Evolutionary conservation across 1,284 basidiomycete species (phyloP).

Genomic region (Pterulicium gracile): DNA sequence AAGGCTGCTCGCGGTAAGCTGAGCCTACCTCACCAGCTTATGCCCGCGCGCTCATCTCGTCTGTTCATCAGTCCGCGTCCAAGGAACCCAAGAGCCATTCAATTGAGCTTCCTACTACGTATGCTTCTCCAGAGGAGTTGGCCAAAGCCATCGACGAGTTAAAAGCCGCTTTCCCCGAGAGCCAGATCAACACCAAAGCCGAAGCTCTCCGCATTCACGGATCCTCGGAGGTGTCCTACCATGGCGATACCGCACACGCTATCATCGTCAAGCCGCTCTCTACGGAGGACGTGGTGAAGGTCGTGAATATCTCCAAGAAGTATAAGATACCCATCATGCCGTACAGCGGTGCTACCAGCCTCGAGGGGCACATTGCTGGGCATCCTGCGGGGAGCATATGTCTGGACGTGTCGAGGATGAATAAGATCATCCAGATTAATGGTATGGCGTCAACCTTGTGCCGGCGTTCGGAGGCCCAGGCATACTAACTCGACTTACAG

Average conservation of each 20-base stretch:
- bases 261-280: constrained; percentile 14
- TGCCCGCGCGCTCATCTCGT: not conserved
- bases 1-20: not conserved
- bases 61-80: not conserved
- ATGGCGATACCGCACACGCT: not conserved
- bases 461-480: not conserved
- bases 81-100: not conserved
- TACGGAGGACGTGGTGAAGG: constrained; percentile 49
- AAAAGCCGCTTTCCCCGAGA: constrained; percentile 31
- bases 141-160: constrained; percentile 42
- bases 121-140: not conserved
- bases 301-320: constrained; percentile 46
- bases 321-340: constrained; percentile 44
- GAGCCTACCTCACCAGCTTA: not conserved
- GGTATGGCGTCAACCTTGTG: too few species aligned
- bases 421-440: constrained; percentile 44
- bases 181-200: constrained; percentile 38
- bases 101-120: not conserved
- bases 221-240: constrained; percentile 32
- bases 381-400: constrained; percentile 50
- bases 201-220: constrained; percentile 43
- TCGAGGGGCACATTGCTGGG: constrained; percentile 41
- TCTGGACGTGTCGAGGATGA: constrained; percentile 56
- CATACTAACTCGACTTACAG: constrained; percentile 20
- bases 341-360: constrained; percentile 49